Conservation (phyloP, 1,139 yeast genomes). For the Meyerozyma guilliermondii region DNA sequence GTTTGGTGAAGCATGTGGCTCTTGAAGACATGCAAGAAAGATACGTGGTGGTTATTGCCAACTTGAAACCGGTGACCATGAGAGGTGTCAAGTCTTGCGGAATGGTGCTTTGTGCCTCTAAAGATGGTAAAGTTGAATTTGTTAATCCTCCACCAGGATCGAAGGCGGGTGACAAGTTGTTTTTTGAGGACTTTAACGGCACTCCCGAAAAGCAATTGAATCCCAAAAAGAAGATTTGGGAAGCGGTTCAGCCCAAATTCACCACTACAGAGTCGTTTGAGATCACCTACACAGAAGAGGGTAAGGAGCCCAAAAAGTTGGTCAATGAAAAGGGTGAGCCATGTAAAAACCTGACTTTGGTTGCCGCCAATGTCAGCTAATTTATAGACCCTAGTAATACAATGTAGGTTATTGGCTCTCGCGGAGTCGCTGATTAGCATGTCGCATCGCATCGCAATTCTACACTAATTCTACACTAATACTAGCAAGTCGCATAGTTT, state of each 20-base stretch:
- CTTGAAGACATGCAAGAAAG: conserved; percentile 81
- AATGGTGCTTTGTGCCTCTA: conserved; percentile 94
- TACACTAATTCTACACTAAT: no score
- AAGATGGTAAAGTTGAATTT: conserved; percentile 70
- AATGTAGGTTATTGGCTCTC: neutral
- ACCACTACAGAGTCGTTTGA: conserved; percentile 71
- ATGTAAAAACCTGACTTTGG: conserved; percentile 65
- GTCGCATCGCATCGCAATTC: neutral
- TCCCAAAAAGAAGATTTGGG: conserved; percentile 99
- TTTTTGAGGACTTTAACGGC: conserved; percentile 86
- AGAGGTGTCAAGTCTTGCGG: conserved; percentile 93
- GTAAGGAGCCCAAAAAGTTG: conserved; percentile 71
- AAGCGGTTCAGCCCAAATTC: conserved; percentile 86
- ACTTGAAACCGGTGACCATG: conserved; percentile 88
- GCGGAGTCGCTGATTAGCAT: conserved; percentile 1
- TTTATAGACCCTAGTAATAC: neutral
- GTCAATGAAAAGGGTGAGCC: conserved; percentile 71
- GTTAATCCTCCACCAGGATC: conserved; percentile 95
- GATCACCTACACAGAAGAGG: conserved; percentile 79
- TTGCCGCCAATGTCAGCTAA: conserved; percentile 70
- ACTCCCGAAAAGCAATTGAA: conserved; percentile 89
- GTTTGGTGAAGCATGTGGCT: conserved; percentile 74
- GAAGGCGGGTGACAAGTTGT: conserved; percentile 92
- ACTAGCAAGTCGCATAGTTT: no score
- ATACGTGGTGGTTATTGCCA: conserved; percentile 77